Base-by-base conservation (phyloP, 2,329 filamentous ascomycete genomes). In the Ceratocystis papillata region DNA sequence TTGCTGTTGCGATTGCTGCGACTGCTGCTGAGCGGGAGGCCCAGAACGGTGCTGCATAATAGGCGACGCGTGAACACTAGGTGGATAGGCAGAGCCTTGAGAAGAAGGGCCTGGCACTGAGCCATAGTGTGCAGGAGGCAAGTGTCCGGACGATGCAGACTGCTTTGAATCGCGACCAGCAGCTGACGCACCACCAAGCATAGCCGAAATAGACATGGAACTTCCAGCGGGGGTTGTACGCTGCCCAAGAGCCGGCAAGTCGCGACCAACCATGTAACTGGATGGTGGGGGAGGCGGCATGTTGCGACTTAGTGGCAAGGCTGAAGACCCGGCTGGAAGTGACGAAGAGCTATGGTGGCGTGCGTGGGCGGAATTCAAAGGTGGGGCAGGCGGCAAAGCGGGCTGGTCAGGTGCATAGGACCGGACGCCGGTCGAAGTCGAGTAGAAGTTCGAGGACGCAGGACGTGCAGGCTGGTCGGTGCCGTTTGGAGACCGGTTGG, bases 151-250 rank as follows among this genome's bases (percentile, higher is more conserved):
- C 66, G 71, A 70, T 17, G 73, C 73, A 4, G 78, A 72, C 62
- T 74, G 75, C 69, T 76, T 75, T 10, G 75, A 72, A 46, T 81
- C 79, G 63, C 79, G 77, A 65, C 73, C 81, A 25, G 37, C 22
- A n/a, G 65, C 50, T 41, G 65, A 63, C 15, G 61, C 62, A 33
- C 65, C 53, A 20, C 82, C 82, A 5, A 85, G 74, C 81, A 85
- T 83, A 5, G 81, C 80, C 1, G 81, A 83, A 73, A 85, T 84
- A 22, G 82, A 84, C 82, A 85, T 85, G 72, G 80, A 81, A 72
- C 80, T 82, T 0, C 76, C 76, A 65, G 75, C 77, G 28, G 76
- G 78, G 2, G 79, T 75, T 67, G 82, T 77, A 30, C 79, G 73
- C 12, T 80, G 76, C 33, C 77, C 75, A 12, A 85, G 75, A 1